Evolutionary conservation across 2,329 filamentous ascomycete genomes (phyloP).

Genomic region (Aotearoamyces nothofagi): DNA sequence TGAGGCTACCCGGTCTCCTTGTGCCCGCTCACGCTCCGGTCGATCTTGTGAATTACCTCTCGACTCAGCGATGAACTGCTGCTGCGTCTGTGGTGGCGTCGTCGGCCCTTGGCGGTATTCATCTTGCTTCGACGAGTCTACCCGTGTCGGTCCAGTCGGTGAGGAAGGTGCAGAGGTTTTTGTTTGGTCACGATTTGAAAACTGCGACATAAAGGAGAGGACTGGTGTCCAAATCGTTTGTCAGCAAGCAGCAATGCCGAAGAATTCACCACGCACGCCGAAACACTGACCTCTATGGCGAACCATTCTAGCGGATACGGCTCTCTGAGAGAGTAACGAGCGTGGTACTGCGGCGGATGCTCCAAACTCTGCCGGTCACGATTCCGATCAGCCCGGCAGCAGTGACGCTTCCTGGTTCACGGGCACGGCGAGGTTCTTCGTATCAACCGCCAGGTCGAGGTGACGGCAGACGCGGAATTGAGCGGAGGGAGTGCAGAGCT

Average conservation of each 20-base stretch:
- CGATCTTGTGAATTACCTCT: slow-evolving; percentile 15
- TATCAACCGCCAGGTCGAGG: too few species aligned
- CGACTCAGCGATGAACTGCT: slow-evolving; percentile 1
- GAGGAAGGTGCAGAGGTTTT: slow-evolving; percentile 17
- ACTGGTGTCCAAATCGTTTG: too few species aligned
- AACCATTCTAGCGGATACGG: slow-evolving; percentile 5
- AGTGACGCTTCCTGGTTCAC: too few species aligned
- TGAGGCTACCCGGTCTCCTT: slow-evolving; percentile 27
- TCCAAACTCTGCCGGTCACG: too few species aligned
- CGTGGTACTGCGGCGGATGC: too few species aligned
- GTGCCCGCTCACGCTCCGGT: slow-evolving; percentile 25
- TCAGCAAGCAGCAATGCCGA: too few species aligned
- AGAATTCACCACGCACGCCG: too few species aligned
- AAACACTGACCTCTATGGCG: slow-evolving; percentile 18
- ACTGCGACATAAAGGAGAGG: slow-evolving; percentile 76
- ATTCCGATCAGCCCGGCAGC: too few species aligned
- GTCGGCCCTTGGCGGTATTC: neutral
- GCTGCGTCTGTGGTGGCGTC: slow-evolving; percentile 1
- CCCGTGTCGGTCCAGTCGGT: slow-evolving; percentile 5
- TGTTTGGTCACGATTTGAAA: slow-evolving; percentile 34
- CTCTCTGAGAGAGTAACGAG: too few species aligned
- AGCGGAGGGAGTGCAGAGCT: too few species aligned
- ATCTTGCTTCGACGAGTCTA: slow-evolving; percentile 2
- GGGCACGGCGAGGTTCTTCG: too few species aligned
- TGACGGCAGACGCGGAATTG: too few species aligned